Conservation (phyloP, 106 monocot genomes). For the Platanthera guangdongensis region DNA sequence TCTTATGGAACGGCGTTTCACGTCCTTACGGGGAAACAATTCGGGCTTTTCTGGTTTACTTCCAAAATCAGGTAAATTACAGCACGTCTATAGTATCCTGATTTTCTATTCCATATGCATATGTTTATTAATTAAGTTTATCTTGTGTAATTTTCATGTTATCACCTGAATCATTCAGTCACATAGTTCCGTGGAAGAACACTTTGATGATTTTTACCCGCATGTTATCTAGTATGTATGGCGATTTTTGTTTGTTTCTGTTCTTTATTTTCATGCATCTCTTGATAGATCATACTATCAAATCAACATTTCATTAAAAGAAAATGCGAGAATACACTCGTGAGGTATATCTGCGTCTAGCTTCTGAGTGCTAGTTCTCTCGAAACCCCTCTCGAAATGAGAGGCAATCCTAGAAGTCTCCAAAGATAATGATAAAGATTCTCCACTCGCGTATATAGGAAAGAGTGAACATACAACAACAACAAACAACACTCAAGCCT, state of each 20-base stretch:
- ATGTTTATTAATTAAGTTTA: not conserved
- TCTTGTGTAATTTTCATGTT: not conserved
- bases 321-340: too few species aligned
- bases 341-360: too few species aligned
- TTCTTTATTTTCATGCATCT: not conserved
- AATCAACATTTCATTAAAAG: too few species aligned
- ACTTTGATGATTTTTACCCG: not conserved
- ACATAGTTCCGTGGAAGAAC: not conserved
- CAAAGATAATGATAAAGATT: too few species aligned
- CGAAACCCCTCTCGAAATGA: too few species aligned
- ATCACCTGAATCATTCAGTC: not conserved
- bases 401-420: too few species aligned
- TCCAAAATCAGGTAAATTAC: slow-evolving; percentile 85
- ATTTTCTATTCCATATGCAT: not conserved
- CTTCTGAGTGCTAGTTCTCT: too few species aligned
- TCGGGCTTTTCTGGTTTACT: slow-evolving; percentile 77
- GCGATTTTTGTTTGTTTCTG: not conserved
- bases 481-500: too few species aligned
- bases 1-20: slow-evolving; percentile 86
- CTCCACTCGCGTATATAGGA: too few species aligned
- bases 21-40: slow-evolving; percentile 88
- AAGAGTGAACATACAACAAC: too few species aligned
- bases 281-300: not conserved
- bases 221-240: not conserved
- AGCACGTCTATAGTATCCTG: not conserved